Evolutionary conservation across 2,329 filamentous ascomycete genomes (phyloP), one percentile per base, ranked within the genome.

Genomic region (Orbilia brochopaga): DNA sequence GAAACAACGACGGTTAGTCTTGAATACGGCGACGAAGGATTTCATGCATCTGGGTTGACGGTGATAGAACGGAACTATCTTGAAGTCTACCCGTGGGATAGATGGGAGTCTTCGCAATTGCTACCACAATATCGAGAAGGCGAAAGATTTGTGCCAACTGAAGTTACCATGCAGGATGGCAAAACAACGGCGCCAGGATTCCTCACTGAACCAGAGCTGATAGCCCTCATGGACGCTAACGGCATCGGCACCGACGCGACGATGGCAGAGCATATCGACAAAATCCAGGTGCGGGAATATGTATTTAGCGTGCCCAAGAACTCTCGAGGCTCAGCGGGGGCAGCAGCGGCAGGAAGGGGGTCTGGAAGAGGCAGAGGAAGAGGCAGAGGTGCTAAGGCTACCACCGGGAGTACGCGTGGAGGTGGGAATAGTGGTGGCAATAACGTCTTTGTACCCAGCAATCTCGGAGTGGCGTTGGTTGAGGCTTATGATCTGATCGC

Each of bases 211-310:
- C 92, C 94, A 0, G 94, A 99, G 78, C 83, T 99, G 24, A 96
- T 99, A 78, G 90, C 89, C 1, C 85, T 99, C 10, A 99, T 99
- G 94, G 94, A 99, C 81, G 92, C 91, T 50, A 99, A 99, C 78
- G 94, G 94, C 1, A 99, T 99, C 74, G 94, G 94, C 11, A 99
- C 94, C 8, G 94, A 99, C 81, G 94, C 94, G 5, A 99, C 94
- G 0, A 99, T 99, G 94, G 94, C 94, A 0, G 94, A 99, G 77
- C 94, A 99, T 78, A 99, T 99, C 77, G 87, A 90, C 69, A 99
- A 93, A 80, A 96, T 99, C 76, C 92, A 97, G 79, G 87, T 92
- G 67, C 84, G 94, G 69, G 85, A 92, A 76, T 99, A 99, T 77
- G 93, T 92, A 55, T 86, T 87, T 64, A 88, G 89, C 78, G 78